Evolutionary conservation across 1,284 basidiomycete species (phyloP).

Genomic region (Sphaerobolus stellatus): DNA sequence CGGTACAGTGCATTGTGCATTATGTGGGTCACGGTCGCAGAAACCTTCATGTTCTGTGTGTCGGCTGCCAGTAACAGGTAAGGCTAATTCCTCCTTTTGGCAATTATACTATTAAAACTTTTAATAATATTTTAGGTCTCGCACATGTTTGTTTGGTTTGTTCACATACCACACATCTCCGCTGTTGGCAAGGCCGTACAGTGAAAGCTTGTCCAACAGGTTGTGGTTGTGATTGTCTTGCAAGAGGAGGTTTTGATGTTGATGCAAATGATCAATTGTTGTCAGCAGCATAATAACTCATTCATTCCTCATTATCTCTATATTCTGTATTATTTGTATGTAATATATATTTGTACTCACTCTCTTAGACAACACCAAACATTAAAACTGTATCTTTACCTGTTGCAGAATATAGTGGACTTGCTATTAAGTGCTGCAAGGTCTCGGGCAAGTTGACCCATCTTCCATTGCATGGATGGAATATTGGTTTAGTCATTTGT

Average conservation of each 20-base stretch:
- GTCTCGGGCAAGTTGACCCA: too few species aligned
- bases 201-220: slow-evolving; percentile 58
- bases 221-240: slow-evolving; percentile 59
- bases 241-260: slow-evolving; percentile 1
- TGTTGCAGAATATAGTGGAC: too few species aligned
- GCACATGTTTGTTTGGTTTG: slow-evolving; percentile 67
- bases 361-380: too few species aligned
- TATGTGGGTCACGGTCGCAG: slow-evolving; percentile 46
- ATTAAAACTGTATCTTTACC: too few species aligned
- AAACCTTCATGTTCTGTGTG: slow-evolving; percentile 69
- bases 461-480: too few species aligned
- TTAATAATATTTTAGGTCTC: slow-evolving; percentile 55
- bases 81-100: slow-evolving; percentile 17
- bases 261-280: too few species aligned
- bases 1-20: slow-evolving; percentile 41
- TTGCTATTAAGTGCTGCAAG: too few species aligned
- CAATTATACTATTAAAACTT: slow-evolving; percentile 8
- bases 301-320: too few species aligned
- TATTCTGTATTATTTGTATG: too few species aligned
- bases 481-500: too few species aligned
- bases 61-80: slow-evolving; percentile 76
- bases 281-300: too few species aligned
- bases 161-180: slow-evolving; percentile 64
- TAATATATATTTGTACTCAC: too few species aligned
- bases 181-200: slow-evolving; percentile 55